Evolutionary conservation across 768 basidiomycete species (phyloP).

Genomic region (Amanita polypyramis): DNA sequence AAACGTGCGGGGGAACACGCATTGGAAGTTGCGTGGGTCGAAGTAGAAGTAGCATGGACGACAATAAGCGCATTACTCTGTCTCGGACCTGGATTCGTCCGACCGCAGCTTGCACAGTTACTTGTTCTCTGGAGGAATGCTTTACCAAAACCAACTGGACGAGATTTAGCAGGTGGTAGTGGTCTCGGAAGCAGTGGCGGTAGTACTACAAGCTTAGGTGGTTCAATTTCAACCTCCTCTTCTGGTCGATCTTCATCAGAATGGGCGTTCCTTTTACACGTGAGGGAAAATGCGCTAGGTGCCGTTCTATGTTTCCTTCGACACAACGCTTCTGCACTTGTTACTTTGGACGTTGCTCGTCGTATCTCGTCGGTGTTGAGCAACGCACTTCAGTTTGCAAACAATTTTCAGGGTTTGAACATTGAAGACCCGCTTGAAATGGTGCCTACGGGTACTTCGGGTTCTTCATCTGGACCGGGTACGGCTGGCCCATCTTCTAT

Average conservation of each 20-base stretch:
- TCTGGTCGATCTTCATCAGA: slow-evolving; percentile 62
- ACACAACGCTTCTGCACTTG: slow-evolving; percentile 63
- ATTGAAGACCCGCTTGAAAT: slow-evolving; percentile 43
- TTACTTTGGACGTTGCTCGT: slow-evolving; percentile 86
- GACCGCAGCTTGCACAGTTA: slow-evolving; percentile 86
- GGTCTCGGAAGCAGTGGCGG: not conserved
- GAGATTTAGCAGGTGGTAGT: slow-evolving; percentile 36
- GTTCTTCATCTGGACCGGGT: slow-evolving; percentile 1
- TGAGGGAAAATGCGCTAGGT: slow-evolving; percentile 82
- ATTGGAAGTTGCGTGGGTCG: slow-evolving; percentile 66
- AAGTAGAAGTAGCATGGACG: slow-evolving; percentile 93
- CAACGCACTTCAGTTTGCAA: slow-evolving; percentile 86
- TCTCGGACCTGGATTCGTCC: slow-evolving; percentile 88
- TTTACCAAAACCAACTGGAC: slow-evolving; percentile 86
- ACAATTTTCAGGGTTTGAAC: slow-evolving; percentile 65
- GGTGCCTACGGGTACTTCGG: not conserved
- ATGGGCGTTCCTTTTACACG: slow-evolving; percentile 86
- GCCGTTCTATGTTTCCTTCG: slow-evolving; percentile 83
- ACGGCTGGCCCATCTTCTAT: not conserved
- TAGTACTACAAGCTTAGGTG: not conserved
- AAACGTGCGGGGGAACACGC: slow-evolving; percentile 91
- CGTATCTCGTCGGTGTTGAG: slow-evolving; percentile 78
- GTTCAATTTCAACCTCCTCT: slow-evolving; percentile 25
- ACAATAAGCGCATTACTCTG: slow-evolving; percentile 84
- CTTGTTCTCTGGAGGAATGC: slow-evolving; percentile 97